A percentile compares a stretch with the other conserved stretches of the same genome.
Evolutionary conservation across 1,284 basidiomycete species (phyloP).

Genomic region (Sporisorium iseilematis-ciliati): DNA sequence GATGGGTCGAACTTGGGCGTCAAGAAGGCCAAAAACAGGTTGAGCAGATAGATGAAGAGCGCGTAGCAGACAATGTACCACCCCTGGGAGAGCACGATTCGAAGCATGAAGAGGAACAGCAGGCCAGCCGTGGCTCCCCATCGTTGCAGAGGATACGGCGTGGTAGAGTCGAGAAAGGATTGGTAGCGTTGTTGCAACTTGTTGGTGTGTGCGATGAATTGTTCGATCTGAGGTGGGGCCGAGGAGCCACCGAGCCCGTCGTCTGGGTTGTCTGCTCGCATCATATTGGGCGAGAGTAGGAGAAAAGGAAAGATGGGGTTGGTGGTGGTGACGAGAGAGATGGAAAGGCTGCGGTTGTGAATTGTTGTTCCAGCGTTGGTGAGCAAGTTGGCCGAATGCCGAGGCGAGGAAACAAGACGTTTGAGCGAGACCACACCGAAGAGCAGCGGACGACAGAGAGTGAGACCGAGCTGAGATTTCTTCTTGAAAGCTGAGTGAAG

Average conservation of each 20-base stretch:
- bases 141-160: slow-evolving; percentile 86
- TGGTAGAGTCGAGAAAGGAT: slow-evolving; percentile 86
- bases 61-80: slow-evolving; percentile 82
- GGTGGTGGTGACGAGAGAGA: background rate
- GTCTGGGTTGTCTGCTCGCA: slow-evolving; percentile 57
- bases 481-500: slow-evolving; percentile 5
- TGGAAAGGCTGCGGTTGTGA: slow-evolving; percentile 1
- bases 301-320: background rate
- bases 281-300: slow-evolving; percentile 40
- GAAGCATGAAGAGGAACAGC: slow-evolving; percentile 82
- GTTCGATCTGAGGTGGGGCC: slow-evolving; percentile 52
- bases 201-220: slow-evolving; percentile 57
- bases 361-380: background rate
- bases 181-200: slow-evolving; percentile 72
- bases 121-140: slow-evolving; percentile 86
- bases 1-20: slow-evolving; percentile 97
- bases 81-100: slow-evolving; percentile 89
- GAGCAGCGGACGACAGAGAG: background rate
- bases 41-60: slow-evolving; percentile 69
- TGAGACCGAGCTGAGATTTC: background rate
- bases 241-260: slow-evolving; percentile 36
- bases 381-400: slow-evolving; percentile 17
- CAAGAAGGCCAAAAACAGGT: slow-evolving; percentile 84
- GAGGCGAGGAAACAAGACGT: slow-evolving; percentile 5
- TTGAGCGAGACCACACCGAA: too few species aligned